Evolutionary conservation across 345 rosid genomes (phyloP).

Genomic region (Xanthoceras sorbifolium): DNA sequence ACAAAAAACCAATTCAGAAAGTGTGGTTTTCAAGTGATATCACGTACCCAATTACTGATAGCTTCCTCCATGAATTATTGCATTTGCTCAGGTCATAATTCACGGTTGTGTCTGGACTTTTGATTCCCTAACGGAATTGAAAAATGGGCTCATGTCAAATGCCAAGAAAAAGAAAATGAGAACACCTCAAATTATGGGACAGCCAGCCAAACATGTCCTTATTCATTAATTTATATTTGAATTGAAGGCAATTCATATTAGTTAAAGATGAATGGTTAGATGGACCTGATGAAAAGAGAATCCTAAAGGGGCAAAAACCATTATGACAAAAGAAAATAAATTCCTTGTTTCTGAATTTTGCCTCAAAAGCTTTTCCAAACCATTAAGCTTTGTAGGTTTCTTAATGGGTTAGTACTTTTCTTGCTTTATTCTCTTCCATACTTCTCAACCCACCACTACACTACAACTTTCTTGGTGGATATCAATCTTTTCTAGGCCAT

Average conservation of each 20-base stretch:
- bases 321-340: constrained; percentile 38
- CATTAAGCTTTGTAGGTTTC: constrained; percentile 35
- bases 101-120: constrained; percentile 17
- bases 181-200: constrained; percentile 22
- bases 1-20: constrained; percentile 22
- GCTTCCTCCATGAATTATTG: background rate
- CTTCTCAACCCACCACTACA: constrained; percentile 33
- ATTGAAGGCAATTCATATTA: constrained; percentile 31
- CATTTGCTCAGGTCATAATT: constrained; percentile 19
- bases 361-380: constrained; percentile 9
- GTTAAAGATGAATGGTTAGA: constrained; percentile 5
- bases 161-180: background rate
- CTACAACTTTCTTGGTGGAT: constrained; percentile 48
- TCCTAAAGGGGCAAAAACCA: constrained; percentile 27
- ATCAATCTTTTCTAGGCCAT: constrained; percentile 37
- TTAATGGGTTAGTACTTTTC: constrained; percentile 33
- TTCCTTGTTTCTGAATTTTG: constrained; percentile 25
- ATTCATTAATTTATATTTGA: constrained; percentile 36
- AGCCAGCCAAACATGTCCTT: constrained; percentile 29
- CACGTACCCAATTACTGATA: constrained; percentile 4
- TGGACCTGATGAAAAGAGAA: constrained; percentile 22
- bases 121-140: constrained; percentile 26
- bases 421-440: constrained; percentile 37
- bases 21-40: constrained; percentile 26
- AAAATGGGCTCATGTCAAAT: constrained; percentile 28